Percentiles rank a stretch among this genome's conserved stretches.
These are phyloP conservation scores for Pseudogymnoascus destructans DNA, from an alignment of 2,329 filamentous ascomycete genomes.

Conservation along the genomic window DNA sequence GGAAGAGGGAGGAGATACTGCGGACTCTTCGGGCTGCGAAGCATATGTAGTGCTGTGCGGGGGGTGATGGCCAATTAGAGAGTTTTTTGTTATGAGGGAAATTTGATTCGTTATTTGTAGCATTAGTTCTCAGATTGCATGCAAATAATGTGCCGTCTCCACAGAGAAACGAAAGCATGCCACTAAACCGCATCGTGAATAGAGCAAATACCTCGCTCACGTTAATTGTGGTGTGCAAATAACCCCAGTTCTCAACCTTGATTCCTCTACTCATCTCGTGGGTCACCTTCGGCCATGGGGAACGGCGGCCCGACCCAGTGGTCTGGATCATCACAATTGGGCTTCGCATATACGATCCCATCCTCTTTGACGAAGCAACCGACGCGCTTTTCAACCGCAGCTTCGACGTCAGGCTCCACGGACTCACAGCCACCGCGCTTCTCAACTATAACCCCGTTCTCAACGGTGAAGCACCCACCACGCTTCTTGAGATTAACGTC, in stretches of 20 bases:
- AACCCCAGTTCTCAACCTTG: conserved; percentile 59
- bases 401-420: neutral
- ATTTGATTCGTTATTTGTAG: neutral
- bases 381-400: neutral
- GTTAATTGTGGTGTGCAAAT: conserved; percentile 57
- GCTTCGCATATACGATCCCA: neutral
- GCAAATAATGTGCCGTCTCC: neutral
- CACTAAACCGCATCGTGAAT: neutral
- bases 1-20: neutral
- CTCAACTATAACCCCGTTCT: neutral
- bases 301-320: neutral
- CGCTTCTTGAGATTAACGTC: neutral
- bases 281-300: conserved; percentile 36
- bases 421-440: neutral
- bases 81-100: neutral
- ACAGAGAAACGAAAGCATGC: neutral
- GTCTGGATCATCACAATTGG: neutral
- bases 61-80: neutral
- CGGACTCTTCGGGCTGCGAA: neutral
- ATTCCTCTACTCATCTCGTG: conserved; percentile 50
- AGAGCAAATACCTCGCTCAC: conserved; percentile 43
- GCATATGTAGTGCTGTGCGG: neutral
- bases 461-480: neutral
- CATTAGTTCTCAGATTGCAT: neutral
- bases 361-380: neutral